These are phyloP conservation scores for Cyclotella distinguenda DNA, from an alignment of 108 stramenopile genomes.

Conservation along the genomic window DNA sequence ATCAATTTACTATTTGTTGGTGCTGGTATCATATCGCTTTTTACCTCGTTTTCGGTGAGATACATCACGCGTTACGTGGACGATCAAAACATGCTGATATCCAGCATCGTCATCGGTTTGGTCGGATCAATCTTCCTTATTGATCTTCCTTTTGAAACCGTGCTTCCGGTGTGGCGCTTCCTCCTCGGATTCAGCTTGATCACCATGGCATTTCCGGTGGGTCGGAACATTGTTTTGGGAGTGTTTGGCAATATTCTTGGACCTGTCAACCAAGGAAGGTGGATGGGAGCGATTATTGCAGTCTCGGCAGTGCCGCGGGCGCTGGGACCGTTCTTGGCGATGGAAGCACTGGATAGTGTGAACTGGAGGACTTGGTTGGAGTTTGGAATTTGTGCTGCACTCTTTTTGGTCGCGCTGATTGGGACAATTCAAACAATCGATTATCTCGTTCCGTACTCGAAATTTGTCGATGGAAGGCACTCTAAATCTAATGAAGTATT, in stretches of 20 bases:
- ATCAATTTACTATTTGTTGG: constrained; percentile 41
- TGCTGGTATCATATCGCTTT: constrained; percentile 37
- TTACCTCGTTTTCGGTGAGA: constrained; percentile 33
- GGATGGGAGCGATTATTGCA: constrained; percentile 37
- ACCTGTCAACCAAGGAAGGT: constrained; percentile 43
- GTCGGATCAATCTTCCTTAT: constrained; percentile 33
- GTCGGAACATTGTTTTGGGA: constrained; percentile 40
- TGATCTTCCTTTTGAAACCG: constrained; percentile 22
- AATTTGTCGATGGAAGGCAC: constrained; percentile 10
- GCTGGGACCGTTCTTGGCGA: constrained; percentile 25
- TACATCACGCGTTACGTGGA: constrained; percentile 19
- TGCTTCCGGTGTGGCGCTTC: constrained; percentile 36
- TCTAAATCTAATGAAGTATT: not conserved
- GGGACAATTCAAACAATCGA: constrained; percentile 11
- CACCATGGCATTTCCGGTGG: constrained; percentile 49
- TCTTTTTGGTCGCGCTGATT: constrained; percentile 8
- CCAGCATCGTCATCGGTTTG: constrained; percentile 34
- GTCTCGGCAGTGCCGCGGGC: constrained; percentile 23
- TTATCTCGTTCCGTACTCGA: constrained; percentile 18
- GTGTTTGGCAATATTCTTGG: constrained; percentile 43
- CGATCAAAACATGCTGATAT: constrained; percentile 36
- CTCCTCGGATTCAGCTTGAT: constrained; percentile 42
- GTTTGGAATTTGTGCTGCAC: constrained; percentile 25
- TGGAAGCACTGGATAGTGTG: constrained; percentile 10
- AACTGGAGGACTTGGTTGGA: constrained; percentile 28